Conservation (phyloP, 23 red algal species). For the Agarophyton chilense region DNA sequence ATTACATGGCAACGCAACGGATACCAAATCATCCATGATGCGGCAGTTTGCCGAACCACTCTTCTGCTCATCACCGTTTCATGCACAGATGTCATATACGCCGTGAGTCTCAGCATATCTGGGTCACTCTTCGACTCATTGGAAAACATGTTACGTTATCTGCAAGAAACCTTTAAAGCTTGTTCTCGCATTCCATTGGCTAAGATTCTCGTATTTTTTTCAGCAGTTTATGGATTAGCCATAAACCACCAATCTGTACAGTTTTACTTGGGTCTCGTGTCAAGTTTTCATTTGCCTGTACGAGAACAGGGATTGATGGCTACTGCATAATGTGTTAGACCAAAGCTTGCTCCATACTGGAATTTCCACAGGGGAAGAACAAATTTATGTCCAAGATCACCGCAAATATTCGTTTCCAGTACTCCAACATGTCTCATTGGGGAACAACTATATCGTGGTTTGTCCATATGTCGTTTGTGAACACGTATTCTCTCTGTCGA, state of each 20-base stretch:
- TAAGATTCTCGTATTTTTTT: background rate
- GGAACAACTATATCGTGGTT: slow-evolving; percentile 21
- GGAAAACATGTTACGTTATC: background rate
- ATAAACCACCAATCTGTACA: background rate
- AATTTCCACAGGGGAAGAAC: slow-evolving; percentile 19
- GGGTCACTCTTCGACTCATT: background rate
- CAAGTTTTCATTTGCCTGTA: background rate
- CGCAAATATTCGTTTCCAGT: background rate
- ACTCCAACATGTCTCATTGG: background rate
- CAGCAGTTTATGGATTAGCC: slow-evolving; percentile 9
- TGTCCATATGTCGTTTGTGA: slow-evolving; percentile 12
- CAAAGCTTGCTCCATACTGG: slow-evolving; percentile 2
- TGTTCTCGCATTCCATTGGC: background rate
- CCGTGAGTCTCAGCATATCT: background rate
- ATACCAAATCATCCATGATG: slow-evolving; percentile 39
- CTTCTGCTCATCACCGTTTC: slow-evolving; percentile 15
- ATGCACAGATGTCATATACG: background rate
- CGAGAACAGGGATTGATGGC: background rate
- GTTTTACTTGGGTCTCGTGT: background rate
- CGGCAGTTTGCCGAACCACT: background rate
- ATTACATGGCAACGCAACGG: background rate
- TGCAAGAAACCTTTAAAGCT: background rate
- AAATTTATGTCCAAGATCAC: slow-evolving; percentile 34
- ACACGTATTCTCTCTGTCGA: background rate
- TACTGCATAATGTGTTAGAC: slow-evolving; percentile 1